Evolutionary conservation across 805 yeast species (phyloP), one percentile per base, ranked within the genome.

Genomic region (Ogataea salicorniae): DNA sequence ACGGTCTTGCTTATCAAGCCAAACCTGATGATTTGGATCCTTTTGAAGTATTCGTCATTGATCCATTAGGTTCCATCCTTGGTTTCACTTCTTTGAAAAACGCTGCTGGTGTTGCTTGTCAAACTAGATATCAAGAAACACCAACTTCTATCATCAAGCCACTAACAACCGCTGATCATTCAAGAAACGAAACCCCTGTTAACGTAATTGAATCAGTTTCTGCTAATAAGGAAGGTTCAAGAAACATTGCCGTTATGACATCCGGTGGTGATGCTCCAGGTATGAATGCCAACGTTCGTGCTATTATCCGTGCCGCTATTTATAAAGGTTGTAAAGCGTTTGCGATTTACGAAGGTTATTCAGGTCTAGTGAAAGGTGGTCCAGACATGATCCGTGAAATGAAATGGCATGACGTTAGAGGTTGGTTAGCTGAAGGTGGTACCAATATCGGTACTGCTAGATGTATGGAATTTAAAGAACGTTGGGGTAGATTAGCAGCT

Each of bases 241-340:
- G 75, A 66, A 72, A 82, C 64, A 81, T 84, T 49, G 91, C 83
- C 1, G 86, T 84, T 15, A 83, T 84, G 88, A 84, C 90, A 0
- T 82, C 88, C 1, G 91, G 91, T 49, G 91, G 91, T 57, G 91
- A 84, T 60, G 83, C 89, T 29, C 91, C 86, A 8, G 91, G 91
- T 54, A 84, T 84, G 91, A 82, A 83, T 61, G 83, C 89, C 4
- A 82, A 80, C 34, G 90, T 84, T 22, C 69, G 90, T 51, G 87
- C 89, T 3, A 84, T 84, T 41, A 82, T 84, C 5, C 68, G 91
- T 49, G 76, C 88, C 0, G 81, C 84, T n/a, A 77, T 84, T 49
- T 75, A 69, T 64, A 72, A 71, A 46, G 85, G 82, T 3, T 84
- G 89, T 61, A 79, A 77, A 57, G 81, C 82, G 1, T 84, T 71